A percentile compares a stretch with the other conserved stretches of the same genome.
Evolutionary conservation across 1,284 basidiomycete species (phyloP).

Genomic region (Sutorius eximius): DNA sequence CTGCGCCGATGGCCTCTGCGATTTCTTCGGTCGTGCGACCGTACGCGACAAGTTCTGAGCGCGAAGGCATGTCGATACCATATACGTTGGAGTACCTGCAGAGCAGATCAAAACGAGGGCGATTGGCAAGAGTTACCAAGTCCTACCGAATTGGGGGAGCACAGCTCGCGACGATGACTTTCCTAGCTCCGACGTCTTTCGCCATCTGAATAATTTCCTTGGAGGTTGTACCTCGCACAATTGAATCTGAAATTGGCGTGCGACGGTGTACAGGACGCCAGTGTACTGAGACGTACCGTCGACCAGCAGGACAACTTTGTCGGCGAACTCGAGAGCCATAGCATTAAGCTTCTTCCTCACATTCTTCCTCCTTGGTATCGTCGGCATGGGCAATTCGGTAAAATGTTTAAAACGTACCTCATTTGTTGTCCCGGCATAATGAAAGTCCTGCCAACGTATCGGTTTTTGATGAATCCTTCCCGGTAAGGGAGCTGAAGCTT

Average conservation of each 20-base stretch:
- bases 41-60: conserved; percentile 91
- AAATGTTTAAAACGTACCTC: conserved; percentile 46
- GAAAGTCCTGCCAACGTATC: conserved; percentile 97
- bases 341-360: conserved; percentile 96
- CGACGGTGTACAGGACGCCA: neutral
- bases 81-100: conserved; percentile 90
- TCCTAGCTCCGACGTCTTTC: conserved; percentile 97
- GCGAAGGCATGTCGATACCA: conserved; percentile 99
- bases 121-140: neutral
- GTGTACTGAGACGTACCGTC: conserved; percentile 63
- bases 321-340: conserved; percentile 97
- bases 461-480: conserved; percentile 99
- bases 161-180: conserved; percentile 95
- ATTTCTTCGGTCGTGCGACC: conserved; percentile 76
- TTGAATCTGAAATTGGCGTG: conserved; percentile 69
- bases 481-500: conserved; percentile 89
- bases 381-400: conserved; percentile 6
- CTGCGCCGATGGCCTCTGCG: conserved; percentile 87
- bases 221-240: conserved; percentile 97
- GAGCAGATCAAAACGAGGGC: conserved; percentile 4
- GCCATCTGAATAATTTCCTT: conserved; percentile 99
- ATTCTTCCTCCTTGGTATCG: conserved; percentile 75
- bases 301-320: conserved; percentile 93
- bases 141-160: conserved; percentile 88
- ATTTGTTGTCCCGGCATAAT: conserved; percentile 99